Evolutionary conservation across 1,284 basidiomycete genomes (phyloP), one percentile per base, ranked within the genome.

Genomic region (Melampsora abietis-canadensis): DNA sequence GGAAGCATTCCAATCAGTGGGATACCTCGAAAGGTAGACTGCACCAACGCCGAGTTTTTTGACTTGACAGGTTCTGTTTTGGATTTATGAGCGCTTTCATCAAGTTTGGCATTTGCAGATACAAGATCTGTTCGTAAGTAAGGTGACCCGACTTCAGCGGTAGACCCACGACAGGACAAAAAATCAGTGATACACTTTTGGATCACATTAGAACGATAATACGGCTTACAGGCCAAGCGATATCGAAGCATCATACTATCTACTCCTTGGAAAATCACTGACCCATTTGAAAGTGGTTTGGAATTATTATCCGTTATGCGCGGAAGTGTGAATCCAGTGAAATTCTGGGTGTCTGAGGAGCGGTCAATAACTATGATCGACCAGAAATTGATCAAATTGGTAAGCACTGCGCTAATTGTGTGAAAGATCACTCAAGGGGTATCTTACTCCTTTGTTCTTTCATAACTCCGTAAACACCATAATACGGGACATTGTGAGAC

Each of bases 401-500:
- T 17, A 44, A 21, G 12, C 17, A 10, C 2, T 24, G 40, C 47
- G 17, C 24, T 54, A 6, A n/a, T 2, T 34, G 0, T 21, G 27
- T 21, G 24, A 27, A 24, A 24, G 2, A 12, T 19, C 7, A 27
- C 7, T 0, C 47, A 57, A 37, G 34, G 17, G 21, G 4, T 1
- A 7, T 63, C 60, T 5, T 12, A 72, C 68, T 21, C 24, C 51
- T 57, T 60, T 44, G 46, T n/a, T 72, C 40, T 51, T 54, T 72
- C 61, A 72, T 51, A 15, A 54, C 40, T n/a, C 70, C 70, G 24
- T 48, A 61, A 19, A 73, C 59, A n/a, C 70, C 70, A 37, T 65
- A 73, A 44, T 73, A 73, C 8, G 70, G 70, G 30, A 73, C 24
- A 15, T 61, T 65, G 40, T 73, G 70, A n/a, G 30, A 46, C 31